phyloP scores from a whole-genome alignment of 192 early-diverging fungal species.

The Podochytrium sp. region DNA sequence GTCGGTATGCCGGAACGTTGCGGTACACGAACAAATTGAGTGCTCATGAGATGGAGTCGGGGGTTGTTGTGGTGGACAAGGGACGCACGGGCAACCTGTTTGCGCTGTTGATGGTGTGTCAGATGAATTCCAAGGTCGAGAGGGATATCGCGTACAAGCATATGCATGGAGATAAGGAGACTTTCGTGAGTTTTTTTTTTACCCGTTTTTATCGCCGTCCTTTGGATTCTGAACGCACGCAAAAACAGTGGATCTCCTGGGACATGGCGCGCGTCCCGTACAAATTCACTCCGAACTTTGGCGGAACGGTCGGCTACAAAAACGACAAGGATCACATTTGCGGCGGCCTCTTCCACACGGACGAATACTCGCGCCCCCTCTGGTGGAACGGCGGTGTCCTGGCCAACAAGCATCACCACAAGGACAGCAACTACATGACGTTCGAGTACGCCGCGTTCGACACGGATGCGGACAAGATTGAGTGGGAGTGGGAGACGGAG shows the following conservation, averaged over 20 bases:
- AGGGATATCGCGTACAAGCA: conserved; percentile 32
- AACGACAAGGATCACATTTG: conserved; percentile 30
- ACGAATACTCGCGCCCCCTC: conserved; percentile 33
- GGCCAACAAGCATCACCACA: conserved; percentile 39
- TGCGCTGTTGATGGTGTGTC: conserved; percentile 59
- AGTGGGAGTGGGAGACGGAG: conserved; percentile 48
- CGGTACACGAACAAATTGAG: conserved; percentile 46
- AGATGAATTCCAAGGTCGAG: conserved; percentile 48
- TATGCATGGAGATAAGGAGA: conserved; percentile 26
- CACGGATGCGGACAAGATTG: conserved; percentile 23
- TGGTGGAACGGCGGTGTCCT: conserved; percentile 49
- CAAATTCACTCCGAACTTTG: conserved; percentile 58
- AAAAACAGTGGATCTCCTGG: conserved; percentile 51
- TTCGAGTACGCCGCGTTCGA: conserved; percentile 34
- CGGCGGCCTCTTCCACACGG: conserved; percentile 40
- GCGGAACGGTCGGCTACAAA: conserved; percentile 60
- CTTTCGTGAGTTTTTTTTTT: conserved; percentile 3
- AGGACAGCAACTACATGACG: conserved; percentile 18
- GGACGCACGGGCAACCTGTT: conserved; percentile 42
- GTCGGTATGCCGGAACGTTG: background rate
- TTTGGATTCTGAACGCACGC: background rate
- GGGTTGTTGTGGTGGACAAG: conserved; percentile 71
- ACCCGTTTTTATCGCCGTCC: background rate
- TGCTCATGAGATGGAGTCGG: conserved; percentile 68
- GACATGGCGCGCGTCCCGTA: conserved; percentile 69